Base-by-base conservation (phyloP, 2,329 filamentous ascomycete genomes). In the Botrytis pseudocinerea region DNA sequence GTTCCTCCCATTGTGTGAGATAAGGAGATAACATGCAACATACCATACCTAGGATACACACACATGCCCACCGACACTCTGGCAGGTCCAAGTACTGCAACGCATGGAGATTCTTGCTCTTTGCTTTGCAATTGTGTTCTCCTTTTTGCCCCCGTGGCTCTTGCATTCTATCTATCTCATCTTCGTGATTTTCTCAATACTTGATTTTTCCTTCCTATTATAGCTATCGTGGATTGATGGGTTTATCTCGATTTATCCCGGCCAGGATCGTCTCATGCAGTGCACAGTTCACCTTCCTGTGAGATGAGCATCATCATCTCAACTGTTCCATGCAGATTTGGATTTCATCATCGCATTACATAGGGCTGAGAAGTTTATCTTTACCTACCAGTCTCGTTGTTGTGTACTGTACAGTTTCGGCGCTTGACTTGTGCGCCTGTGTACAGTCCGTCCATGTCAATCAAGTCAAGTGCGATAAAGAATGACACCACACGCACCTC, bases 301-400 rank as follows among this genome's bases (percentile, higher is more conserved):
- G 40, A 42, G 64, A 68, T 28, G 64, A 42, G 35, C 46, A 54
- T 68, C 64, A 44, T 51, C 63, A 54, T 69, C 65, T 69, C 38
- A 69, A 69, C 18, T 68, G 28, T 28, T 66, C 63, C 44, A 51
- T 51, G n/a, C 44, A 66, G 12, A 38, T 38, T 38, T 57, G 64
- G 48, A 68, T 48, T 46, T 16, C 28, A 25, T 40, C n/a, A 48
- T 48, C 64, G 18, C 22, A 65, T 35, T 35, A n/a, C 28, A 44
- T 69, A 69, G 65, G 65, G 65, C 65, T 69, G 65, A 69, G 65
- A 69, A 69, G 65, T 68, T 42, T 69, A 44, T 69, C 65, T 69
- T 32, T 57, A 57, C 51, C 51, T 57, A 9, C 51, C 57, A 32
- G 65, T 57, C 38, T 44, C 51, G 16, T 54, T 32, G 18, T 54